These are phyloP conservation scores for Filobasidium uniguttulatum DNA, from an alignment of 1,284 basidiomycete species.

Conservation along the genomic window DNA sequence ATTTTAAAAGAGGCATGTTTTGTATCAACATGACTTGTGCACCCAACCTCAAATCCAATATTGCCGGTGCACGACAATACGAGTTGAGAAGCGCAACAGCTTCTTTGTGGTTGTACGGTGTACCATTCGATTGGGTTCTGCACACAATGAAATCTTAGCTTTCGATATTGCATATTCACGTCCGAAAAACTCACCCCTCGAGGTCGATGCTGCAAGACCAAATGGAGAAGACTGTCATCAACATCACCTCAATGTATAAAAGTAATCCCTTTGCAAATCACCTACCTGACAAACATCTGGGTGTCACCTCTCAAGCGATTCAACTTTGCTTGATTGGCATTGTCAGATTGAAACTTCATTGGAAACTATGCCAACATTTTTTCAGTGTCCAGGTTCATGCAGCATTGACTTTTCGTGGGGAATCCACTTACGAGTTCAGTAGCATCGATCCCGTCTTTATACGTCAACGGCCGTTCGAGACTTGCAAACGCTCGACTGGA, in stretches of 20 bases:
- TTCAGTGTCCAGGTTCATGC: not conserved
- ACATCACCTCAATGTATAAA: not conserved
- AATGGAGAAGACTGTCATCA: not conserved
- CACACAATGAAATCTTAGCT: no score
- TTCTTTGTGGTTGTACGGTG: conserved; percentile 42
- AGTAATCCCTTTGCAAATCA: not conserved
- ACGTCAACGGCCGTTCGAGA: conserved; percentile 42
- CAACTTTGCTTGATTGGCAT: not conserved
- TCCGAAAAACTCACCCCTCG: not conserved
- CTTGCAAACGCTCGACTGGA: conserved; percentile 50
- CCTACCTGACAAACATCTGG: not conserved
- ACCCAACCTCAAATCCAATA: conserved; percentile 50
- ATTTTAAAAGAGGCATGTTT: conserved; percentile 53
- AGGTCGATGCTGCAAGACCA: not conserved
- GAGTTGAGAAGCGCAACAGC: conserved; percentile 42
- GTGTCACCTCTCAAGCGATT: not conserved
- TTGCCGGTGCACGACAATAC: conserved; percentile 53
- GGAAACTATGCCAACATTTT: not conserved
- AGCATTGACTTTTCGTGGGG: not conserved
- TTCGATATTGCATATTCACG: not conserved
- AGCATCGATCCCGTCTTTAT: conserved; percentile 10
- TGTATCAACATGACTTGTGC: conserved; percentile 59
- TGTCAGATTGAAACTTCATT: not conserved
- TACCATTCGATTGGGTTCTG: not conserved
- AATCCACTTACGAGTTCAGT: conserved; percentile 47